phyloP scores from a whole-genome alignment of 306 rosid species.

The Vicia sativa region DNA sequence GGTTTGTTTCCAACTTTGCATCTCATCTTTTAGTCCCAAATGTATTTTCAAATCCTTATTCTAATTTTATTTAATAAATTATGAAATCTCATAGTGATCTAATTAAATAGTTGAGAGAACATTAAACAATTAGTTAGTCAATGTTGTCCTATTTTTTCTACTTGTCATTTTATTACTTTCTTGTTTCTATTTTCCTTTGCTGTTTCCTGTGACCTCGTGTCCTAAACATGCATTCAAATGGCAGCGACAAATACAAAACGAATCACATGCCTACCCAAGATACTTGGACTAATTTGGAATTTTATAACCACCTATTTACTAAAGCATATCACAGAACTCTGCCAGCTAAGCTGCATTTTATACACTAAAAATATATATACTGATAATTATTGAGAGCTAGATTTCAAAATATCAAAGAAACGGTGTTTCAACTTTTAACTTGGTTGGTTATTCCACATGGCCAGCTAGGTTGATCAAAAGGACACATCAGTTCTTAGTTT shows the following conservation, averaged over 20 bases:
- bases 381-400: neutral
- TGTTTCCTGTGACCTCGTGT: slow-evolving; percentile 7
- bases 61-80: slow-evolving; percentile 15
- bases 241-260: neutral
- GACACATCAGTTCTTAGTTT: neutral
- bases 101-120: slow-evolving; percentile 14
- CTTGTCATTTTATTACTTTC: neutral
- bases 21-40: neutral
- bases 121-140: neutral
- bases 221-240: slow-evolving; percentile 16
- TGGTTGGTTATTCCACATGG: neutral
- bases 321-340: neutral
- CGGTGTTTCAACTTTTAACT: neutral
- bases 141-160: slow-evolving; percentile 19
- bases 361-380: neutral
- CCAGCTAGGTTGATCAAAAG: slow-evolving; percentile 19
- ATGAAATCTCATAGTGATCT: neutral
- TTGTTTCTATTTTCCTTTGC: neutral
- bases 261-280: neutral
- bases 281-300: slow-evolving; percentile 9
- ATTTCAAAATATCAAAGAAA: slow-evolving; percentile 7
- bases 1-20: slow-evolving; percentile 1
- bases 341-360: neutral
- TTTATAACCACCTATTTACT: slow-evolving; percentile 14
- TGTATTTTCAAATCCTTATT: neutral